These are phyloP conservation scores for Apiotrichum porosum DNA, from an alignment of 1,284 basidiomycete species.

Conservation along the genomic window DNA sequence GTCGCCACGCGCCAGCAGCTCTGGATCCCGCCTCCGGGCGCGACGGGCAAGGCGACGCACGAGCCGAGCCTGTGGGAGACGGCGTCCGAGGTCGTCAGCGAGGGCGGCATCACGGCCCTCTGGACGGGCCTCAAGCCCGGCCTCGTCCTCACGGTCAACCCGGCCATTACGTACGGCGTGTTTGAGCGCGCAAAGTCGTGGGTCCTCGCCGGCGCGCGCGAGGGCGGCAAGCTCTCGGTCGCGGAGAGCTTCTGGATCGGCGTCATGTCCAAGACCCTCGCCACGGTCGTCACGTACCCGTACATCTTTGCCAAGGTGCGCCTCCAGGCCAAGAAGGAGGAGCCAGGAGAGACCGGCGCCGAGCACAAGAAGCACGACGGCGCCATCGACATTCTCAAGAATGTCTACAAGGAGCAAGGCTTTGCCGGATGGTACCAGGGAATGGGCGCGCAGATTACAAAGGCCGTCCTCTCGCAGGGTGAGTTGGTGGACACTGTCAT, in stretches of 20 bases:
- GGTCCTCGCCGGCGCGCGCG: constrained; percentile 42
- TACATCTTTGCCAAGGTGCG: constrained; percentile 73
- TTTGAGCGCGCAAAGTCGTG: constrained; percentile 80
- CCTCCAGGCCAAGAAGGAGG: constrained; percentile 66
- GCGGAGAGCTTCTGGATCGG: constrained; percentile 80
- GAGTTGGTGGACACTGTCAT: constrained; percentile 22
- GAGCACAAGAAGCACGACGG: constrained; percentile 13
- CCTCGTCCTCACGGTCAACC: constrained; percentile 90
- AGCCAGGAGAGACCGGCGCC: constrained; percentile 15
- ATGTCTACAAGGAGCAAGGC: constrained; percentile 71
- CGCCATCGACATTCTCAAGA: constrained; percentile 56
- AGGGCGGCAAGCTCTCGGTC: constrained; percentile 51
- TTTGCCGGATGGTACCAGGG: constrained; percentile 95
- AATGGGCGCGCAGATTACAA: constrained; percentile 57
- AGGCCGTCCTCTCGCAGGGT: constrained; percentile 58
- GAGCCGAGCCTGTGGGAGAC: constrained; percentile 56
- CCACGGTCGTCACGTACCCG: constrained; percentile 72
- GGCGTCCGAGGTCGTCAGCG: constrained; percentile 79
- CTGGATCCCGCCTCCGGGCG: constrained; percentile 47
- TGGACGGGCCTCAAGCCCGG: constrained; percentile 94
- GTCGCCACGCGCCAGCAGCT: constrained; percentile 97
- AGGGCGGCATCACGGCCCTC: constrained; percentile 84
- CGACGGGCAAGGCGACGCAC: constrained; percentile 19
- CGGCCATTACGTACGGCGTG: constrained; percentile 95
- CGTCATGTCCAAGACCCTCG: constrained; percentile 91